phyloP scores from a whole-genome alignment of 192 early-diverging fungal species.

The Dissophora globulifera region DNA sequence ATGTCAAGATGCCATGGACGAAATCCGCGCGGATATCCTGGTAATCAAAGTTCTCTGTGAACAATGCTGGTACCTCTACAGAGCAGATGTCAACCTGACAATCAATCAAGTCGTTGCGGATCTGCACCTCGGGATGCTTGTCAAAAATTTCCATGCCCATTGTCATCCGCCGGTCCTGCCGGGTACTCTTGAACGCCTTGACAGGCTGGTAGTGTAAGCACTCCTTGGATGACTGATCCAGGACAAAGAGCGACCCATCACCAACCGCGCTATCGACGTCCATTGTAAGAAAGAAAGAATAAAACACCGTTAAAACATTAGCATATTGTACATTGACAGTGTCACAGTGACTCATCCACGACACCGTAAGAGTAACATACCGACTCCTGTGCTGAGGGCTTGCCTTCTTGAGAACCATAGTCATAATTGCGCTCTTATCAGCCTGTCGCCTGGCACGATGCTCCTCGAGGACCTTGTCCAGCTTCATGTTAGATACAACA shows the following conservation, averaged over 20 bases:
- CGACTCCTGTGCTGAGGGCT: conserved; percentile 51
- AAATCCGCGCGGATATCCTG: conserved; percentile 92
- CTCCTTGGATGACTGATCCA: conserved; percentile 79
- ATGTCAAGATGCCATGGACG: conserved; percentile 88
- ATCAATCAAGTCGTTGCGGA: conserved; percentile 95
- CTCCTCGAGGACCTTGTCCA: conserved; percentile 78
- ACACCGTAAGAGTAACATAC: conserved; percentile 17
- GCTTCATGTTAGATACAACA: conserved; percentile 89
- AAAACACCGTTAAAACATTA: too few species aligned
- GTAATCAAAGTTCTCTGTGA: conserved; percentile 98
- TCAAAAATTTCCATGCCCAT: conserved; percentile 71
- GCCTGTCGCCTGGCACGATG: conserved; percentile 78
- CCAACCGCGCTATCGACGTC: conserved; percentile 66
- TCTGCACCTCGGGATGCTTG: conserved; percentile 74
- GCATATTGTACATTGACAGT: not conserved
- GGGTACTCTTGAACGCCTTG: conserved; percentile 66
- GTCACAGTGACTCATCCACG: conserved; percentile 26
- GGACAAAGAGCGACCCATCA: conserved; percentile 85
- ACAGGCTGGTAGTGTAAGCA: conserved; percentile 84
- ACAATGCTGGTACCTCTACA: conserved; percentile 88
- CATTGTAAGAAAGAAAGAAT: not conserved
- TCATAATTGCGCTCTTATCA: conserved; percentile 94
- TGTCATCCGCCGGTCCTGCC: conserved; percentile 57
- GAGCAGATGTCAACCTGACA: conserved; percentile 94
- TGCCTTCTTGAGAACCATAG: conserved; percentile 88